phyloP scores from a whole-genome alignment of 2,329 filamentous ascomycete genomes.

The Ceratocystis destructans region DNA sequence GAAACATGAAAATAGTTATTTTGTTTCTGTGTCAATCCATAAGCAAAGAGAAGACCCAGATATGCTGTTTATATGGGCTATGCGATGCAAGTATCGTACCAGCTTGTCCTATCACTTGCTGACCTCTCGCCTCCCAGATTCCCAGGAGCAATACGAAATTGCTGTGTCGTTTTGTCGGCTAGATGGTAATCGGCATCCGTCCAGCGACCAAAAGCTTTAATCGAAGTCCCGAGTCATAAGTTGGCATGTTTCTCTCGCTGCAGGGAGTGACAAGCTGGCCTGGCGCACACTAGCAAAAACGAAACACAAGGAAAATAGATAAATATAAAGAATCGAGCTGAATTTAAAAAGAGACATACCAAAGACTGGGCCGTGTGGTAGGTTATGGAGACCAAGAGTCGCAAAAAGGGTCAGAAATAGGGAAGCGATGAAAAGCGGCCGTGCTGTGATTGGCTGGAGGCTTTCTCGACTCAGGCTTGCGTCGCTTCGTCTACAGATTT shows the following conservation, averaged over 20 bases:
- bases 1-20: too few species aligned
- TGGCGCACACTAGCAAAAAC: too few species aligned
- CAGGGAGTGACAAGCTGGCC: not conserved
- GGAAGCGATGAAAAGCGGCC: not conserved
- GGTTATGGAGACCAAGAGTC: not conserved
- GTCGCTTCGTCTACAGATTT: too few species aligned
- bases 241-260: not conserved
- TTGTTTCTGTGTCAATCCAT: too few species aligned
- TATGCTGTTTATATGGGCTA: not conserved
- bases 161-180: not conserved
- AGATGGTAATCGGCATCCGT: not conserved
- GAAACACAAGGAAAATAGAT: not conserved
- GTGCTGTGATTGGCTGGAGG: not conserved
- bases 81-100: not conserved
- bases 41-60: too few species aligned
- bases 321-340: not conserved
- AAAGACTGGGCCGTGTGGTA: not conserved
- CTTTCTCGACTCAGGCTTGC: not conserved
- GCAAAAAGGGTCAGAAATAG: not conserved
- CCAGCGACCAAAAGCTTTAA: not conserved
- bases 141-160: too few species aligned
- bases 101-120: not conserved
- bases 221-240: not conserved
- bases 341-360: not conserved
- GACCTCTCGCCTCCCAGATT: not conserved